Evolutionary conservation across 2,329 filamentous ascomycete species (phyloP), one percentile per base, ranked within the genome.

Genomic region (Plectosphaerella sp.): DNA sequence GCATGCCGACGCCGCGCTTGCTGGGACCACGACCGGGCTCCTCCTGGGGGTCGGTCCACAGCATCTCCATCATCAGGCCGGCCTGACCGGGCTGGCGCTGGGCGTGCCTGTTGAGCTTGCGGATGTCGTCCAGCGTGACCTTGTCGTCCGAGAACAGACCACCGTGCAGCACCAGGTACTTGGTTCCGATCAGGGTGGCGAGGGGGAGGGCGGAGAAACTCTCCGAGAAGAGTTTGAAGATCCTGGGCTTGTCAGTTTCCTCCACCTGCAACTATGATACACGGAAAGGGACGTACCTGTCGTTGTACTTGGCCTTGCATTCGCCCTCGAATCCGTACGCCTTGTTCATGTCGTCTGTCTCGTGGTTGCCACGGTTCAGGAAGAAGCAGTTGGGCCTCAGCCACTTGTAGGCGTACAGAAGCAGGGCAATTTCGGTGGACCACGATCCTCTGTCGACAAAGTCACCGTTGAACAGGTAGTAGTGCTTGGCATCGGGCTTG

Each of bases 11-110:
- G 59, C 94, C 94, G 67, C 94, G 84, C 79, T 99, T 99, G 77
- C 91, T 96, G 45, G 94, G 94, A 9, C 92, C 91, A 60, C 94
- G 86, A 49, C 94, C 94, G 25, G 88, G 86, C 61, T 85, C 79
- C 1, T 88, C 80, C 69, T 99, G 94, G 3, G 94, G 94, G 67
- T 99, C 94, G 1, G 94, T 97, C 94, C 94, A 99, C 46, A 99
- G 82, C 94, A 99, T 99, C 73, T 99, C 94, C 94, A 99, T 99
- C 94, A 99, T 99, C 62, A 99, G 75, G 14, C 94, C 94, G 47
- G 88, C 76, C 69, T 99, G 94, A 33, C 94, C 94, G 3, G 94
- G 93, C 64, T 97, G 93, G 56, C 90, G 82, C 72, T 97, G 94
- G 67, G 83, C 85, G 73, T 97, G 92, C 59, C 93, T 81, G 72